phyloP scores from a whole-genome alignment of 2,329 filamentous ascomycete genomes.

The Paraphaeosphaeria minitans region DNA sequence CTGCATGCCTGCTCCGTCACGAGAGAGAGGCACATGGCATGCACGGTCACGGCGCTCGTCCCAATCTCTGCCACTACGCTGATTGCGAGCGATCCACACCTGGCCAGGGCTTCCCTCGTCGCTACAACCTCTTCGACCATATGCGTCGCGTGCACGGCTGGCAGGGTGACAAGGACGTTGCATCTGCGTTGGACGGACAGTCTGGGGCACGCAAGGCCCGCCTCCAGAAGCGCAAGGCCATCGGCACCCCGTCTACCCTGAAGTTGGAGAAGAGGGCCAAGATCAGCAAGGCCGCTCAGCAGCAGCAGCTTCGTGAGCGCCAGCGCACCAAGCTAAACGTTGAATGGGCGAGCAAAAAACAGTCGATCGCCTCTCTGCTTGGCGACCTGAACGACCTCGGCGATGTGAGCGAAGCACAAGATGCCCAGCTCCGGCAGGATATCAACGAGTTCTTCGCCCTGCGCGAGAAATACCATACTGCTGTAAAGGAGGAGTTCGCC shows the following conservation, averaged over 20 bases:
- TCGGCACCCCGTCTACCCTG: neutral
- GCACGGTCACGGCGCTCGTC: slow-evolving; percentile 92
- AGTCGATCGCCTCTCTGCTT: slow-evolving; percentile 41
- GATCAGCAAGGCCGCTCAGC: slow-evolving; percentile 36
- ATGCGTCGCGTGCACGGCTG: slow-evolving; percentile 89
- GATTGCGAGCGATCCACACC: slow-evolving; percentile 82
- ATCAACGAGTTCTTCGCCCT: slow-evolving; percentile 42
- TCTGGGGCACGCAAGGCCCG: slow-evolving; percentile 29
- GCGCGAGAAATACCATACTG: slow-evolving; percentile 29
- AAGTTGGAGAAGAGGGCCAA: slow-evolving; percentile 20
- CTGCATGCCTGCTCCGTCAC: slow-evolving; percentile 90
- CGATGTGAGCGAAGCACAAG: slow-evolving; percentile 38
- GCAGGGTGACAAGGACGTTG: slow-evolving; percentile 5
- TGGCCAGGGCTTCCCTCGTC: slow-evolving; percentile 89
- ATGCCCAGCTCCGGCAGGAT: slow-evolving; percentile 42
- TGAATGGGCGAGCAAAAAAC: slow-evolving; percentile 43
- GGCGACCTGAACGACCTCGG: slow-evolving; percentile 39
- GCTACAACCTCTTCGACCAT: slow-evolving; percentile 96
- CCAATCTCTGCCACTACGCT: slow-evolving; percentile 84
- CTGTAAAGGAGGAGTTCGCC: slow-evolving; percentile 27
- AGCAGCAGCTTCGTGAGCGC: slow-evolving; percentile 43
- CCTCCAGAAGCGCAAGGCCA: slow-evolving; percentile 37
- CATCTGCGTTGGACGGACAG: slow-evolving; percentile 23
- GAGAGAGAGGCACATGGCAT: slow-evolving; percentile 95
- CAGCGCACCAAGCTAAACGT: slow-evolving; percentile 36